Evolutionary conservation across 352 stramenopile genomes (phyloP).

Genomic region (Globisporangium recalcitrans): DNA sequence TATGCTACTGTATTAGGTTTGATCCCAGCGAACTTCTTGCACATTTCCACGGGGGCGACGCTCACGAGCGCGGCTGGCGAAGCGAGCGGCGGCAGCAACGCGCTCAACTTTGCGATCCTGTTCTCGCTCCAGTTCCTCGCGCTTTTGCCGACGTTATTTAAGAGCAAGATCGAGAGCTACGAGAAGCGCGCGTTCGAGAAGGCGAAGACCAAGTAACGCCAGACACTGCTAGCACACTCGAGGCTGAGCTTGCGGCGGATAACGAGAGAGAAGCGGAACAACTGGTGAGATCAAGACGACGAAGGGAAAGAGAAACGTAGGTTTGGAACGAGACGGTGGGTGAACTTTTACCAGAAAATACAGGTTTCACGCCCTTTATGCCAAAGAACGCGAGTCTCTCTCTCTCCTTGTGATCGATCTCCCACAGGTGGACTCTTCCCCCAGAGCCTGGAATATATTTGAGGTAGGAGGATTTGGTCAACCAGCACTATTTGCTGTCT

Average conservation of each 20-base stretch:
- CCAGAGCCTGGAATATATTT: too few species aligned
- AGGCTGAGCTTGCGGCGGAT: too few species aligned
- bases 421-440: neutral
- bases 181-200: slow-evolving; percentile 76
- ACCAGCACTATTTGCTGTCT: slow-evolving; percentile 6
- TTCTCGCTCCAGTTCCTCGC: slow-evolving; percentile 85
- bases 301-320: neutral
- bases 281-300: neutral
- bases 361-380: neutral
- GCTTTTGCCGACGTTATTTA: slow-evolving; percentile 78
- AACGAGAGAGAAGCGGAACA: too few species aligned
- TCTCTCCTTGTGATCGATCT: neutral
- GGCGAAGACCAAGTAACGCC: slow-evolving; percentile 34
- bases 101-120: slow-evolving; percentile 74
- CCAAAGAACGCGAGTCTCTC: too few species aligned
- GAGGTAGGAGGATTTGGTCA: too few species aligned
- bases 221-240: too few species aligned
- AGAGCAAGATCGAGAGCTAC: slow-evolving; percentile 83
- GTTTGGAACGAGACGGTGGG: neutral
- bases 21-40: slow-evolving; percentile 78
- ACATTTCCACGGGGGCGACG: slow-evolving; percentile 80
- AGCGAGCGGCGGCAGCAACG: slow-evolving; percentile 50
- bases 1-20: slow-evolving; percentile 26
- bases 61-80: slow-evolving; percentile 61
- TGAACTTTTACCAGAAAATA: neutral